phyloP scores from a whole-genome alignment of 192 early-diverging fungal species.

The Coemansia interrupta region DNA sequence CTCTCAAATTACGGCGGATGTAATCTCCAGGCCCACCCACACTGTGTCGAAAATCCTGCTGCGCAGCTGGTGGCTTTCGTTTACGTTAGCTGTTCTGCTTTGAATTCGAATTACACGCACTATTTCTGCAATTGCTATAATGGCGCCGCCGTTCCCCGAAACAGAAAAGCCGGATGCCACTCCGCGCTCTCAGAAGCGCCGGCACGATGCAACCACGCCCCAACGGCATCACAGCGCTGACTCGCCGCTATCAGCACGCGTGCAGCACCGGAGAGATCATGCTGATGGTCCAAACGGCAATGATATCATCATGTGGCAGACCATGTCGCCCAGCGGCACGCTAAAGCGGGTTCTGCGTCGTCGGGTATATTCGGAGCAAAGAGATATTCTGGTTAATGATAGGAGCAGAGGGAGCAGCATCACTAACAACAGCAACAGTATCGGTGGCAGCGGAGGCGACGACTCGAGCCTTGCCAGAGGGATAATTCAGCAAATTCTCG shows the following conservation, averaged over 20 bases:
- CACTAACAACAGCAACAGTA: no score
- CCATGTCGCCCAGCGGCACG: conserved; percentile 46
- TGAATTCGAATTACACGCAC: no score
- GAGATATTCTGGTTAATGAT: conserved; percentile 7
- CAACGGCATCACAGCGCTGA: conserved; percentile 28
- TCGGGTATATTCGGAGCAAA: conserved; percentile 11
- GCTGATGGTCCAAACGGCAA: conserved; percentile 1
- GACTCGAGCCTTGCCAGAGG: conserved; percentile 17
- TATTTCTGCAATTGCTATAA: neutral
- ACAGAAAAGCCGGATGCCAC: no score
- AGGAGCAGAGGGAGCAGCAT: no score
- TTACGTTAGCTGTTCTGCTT: no score
- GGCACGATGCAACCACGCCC: conserved; percentile 18
- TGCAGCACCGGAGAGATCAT: neutral
- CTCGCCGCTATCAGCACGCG: conserved; percentile 19
- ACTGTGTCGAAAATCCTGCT: no score
- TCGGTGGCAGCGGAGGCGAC: no score
- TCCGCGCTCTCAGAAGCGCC: conserved; percentile 21
- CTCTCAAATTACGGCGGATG: no score
- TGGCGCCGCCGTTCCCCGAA: neutral
- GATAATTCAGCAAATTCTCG: conserved; percentile 46
- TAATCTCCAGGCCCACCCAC: no score
- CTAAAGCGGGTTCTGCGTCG: conserved; percentile 36
- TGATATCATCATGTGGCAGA: conserved; percentile 42
- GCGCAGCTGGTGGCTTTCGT: no score